phyloP scores from a whole-genome alignment of 78 protist genomes.

The Chrysochromulina tobinii region DNA sequence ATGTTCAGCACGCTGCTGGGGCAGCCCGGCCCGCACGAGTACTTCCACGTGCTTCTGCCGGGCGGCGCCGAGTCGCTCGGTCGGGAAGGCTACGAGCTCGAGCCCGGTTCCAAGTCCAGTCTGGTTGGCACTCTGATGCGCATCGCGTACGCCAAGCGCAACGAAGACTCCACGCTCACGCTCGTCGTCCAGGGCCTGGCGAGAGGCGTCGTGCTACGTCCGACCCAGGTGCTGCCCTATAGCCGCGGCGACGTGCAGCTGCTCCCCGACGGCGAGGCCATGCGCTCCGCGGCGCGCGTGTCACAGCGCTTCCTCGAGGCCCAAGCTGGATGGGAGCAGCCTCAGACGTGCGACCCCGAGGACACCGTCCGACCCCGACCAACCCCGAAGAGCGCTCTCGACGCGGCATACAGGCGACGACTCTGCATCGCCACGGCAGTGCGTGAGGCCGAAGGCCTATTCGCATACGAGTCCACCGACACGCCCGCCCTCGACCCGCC shows the following conservation, averaged over 20 bases:
- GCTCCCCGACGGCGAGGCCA: background rate
- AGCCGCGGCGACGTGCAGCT: background rate
- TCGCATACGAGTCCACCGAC: background rate
- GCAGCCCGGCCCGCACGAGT: background rate
- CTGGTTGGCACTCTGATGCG: background rate
- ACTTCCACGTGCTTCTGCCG: background rate
- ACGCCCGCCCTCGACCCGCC: background rate
- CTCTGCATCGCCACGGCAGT: background rate
- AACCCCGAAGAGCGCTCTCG: no score
- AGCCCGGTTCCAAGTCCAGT: background rate
- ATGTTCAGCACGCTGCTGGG: background rate
- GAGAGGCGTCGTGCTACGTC: background rate
- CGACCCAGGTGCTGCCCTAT: background rate
- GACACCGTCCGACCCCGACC: no score
- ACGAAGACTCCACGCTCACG: background rate
- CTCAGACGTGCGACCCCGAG: no score
- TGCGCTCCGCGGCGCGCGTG: background rate
- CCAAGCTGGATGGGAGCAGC: no score
- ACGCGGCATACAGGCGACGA: no score
- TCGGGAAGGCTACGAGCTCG: background rate
- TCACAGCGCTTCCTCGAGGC: background rate
- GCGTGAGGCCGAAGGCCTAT: background rate
- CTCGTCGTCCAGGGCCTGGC: background rate
- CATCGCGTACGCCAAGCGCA: background rate
- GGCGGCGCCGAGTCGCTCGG: background rate